Evolutionary conservation across 306 rosid species (phyloP).

Genomic region (Coriaria nepalensis): DNA sequence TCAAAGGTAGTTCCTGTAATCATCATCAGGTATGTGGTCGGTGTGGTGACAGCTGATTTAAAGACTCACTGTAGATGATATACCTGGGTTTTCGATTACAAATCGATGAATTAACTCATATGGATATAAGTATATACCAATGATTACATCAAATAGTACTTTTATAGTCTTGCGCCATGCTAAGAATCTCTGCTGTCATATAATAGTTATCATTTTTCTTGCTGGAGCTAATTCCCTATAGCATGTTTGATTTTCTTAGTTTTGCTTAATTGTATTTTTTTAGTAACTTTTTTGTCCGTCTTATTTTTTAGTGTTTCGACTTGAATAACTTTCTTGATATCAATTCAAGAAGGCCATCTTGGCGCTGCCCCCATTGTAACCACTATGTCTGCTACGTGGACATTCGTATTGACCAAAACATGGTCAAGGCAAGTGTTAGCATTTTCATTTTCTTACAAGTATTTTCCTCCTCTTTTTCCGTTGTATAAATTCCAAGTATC

Average conservation of each 20-base stretch:
- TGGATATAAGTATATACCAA: too few relatives aligned
- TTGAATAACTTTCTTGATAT: conserved; percentile 48
- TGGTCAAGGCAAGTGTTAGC: conserved; percentile 65
- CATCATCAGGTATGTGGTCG: conserved; percentile 64
- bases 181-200: too few relatives aligned
- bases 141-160: too few relatives aligned
- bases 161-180: too few relatives aligned
- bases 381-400: conserved; percentile 60
- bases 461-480: conserved; percentile 9
- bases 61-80: too few relatives aligned
- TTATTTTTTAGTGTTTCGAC: conserved; percentile 69
- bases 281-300: conserved; percentile 11
- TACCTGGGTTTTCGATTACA: too few relatives aligned
- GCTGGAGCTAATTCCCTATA: too few relatives aligned
- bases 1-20: conserved; percentile 78
- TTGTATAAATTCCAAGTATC: conserved; percentile 5
- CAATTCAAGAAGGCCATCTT: conserved; percentile 72
- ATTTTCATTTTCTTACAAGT: conserved; percentile 14
- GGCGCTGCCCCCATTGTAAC: conserved; percentile 98
- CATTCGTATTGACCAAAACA: conserved; percentile 62
- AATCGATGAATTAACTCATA: too few relatives aligned
- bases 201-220: too few relatives aligned
- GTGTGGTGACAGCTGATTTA: conserved; percentile 10
- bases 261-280: conserved; percentile 1
- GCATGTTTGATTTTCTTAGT: neutral